Base-by-base conservation (phyloP, 83 land plant genomes). In the Picea mariana region DNA sequence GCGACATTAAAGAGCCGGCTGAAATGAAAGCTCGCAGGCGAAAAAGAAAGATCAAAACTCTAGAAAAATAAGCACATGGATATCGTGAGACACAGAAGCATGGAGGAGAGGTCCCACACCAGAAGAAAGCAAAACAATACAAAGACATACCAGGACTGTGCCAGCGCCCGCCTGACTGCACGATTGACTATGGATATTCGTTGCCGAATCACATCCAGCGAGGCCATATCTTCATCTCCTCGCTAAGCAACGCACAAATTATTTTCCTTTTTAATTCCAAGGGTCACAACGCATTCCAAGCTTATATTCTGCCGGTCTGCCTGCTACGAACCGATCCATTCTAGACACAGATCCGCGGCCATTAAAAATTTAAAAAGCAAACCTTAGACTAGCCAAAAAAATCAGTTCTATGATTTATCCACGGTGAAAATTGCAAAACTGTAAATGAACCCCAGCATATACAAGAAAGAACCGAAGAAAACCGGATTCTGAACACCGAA, bases 11-110 rank as follows among this genome's bases (percentile, higher is more conserved):
- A 67, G 31, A 23, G 31, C 34, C 71, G 27, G 27, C 4, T 27
- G 71, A 67, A 67, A 13, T 67, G 31, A 23, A 67, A 67, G 31
- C 13, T 67, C 71, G 13, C 16, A 67, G 40, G 71, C 40, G 31
- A 9, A 67, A 67, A 67, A 4, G 31, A 24, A 67, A 12, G 31
- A 12, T 27, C 11, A 23, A 27, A 67, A 8, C 27, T 27, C 40
- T 12, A 9, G 27, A 67, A 67, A 21, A 27, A 13, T 21, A 67
- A 67, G 27, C 27, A 23, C 16, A 67, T 67, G 71, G 26, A 23
- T 24, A 67, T 67, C 24, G 67, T n/a, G 67, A 64, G 67, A 64
- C 71, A 67, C 16, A 67, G 16, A 67, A 24, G 27, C 71, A 67
- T 67, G 67, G 67, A 27, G 27, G 31, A 24, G 71, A 27, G 71